Percentiles rank a stretch among this genome's conserved stretches.
phyloP scores from a whole-genome alignment of 2,329 filamentous ascomycete species.

The Onygenales sp. region DNA sequence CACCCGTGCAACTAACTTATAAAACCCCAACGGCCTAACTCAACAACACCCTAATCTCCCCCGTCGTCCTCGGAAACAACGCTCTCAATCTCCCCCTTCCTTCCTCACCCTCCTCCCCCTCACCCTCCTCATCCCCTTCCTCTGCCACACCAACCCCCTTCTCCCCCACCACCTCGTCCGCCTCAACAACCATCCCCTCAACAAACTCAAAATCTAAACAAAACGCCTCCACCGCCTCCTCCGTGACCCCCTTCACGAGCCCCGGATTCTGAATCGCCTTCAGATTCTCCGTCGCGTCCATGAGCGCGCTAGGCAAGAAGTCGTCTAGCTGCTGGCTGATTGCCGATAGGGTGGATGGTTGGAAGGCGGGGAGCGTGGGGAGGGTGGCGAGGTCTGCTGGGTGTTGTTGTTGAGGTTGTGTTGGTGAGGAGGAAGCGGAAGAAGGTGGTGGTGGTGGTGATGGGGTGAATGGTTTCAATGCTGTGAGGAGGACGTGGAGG shows the following conservation, averaged over 20 bases:
- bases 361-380: constrained; percentile 45
- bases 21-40: constrained; percentile 34
- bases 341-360: constrained; percentile 50
- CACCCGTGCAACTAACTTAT: no score
- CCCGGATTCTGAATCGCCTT: constrained; percentile 62
- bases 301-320: constrained; percentile 84
- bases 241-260: constrained; percentile 66
- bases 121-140: constrained; percentile 7
- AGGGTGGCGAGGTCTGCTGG: constrained; percentile 47
- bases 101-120: constrained; percentile 11
- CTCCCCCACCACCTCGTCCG: constrained; percentile 42
- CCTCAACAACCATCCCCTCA: constrained; percentile 50
- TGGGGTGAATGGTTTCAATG: constrained; percentile 38
- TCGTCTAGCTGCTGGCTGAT: constrained; percentile 74
- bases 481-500: constrained; percentile 53
- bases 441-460: constrained; percentile 1
- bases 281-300: constrained; percentile 80
- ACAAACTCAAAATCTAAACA: constrained; percentile 72
- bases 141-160: constrained; percentile 22
- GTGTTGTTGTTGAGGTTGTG: constrained; percentile 1
- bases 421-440: not conserved
- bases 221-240: constrained; percentile 74
- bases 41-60: constrained; percentile 54
- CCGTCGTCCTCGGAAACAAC: constrained; percentile 54
- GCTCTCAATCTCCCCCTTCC: constrained; percentile 38